Conservation (phyloP, 1,139 yeast species). For the Scheffersomyces insectosa region DNA sequence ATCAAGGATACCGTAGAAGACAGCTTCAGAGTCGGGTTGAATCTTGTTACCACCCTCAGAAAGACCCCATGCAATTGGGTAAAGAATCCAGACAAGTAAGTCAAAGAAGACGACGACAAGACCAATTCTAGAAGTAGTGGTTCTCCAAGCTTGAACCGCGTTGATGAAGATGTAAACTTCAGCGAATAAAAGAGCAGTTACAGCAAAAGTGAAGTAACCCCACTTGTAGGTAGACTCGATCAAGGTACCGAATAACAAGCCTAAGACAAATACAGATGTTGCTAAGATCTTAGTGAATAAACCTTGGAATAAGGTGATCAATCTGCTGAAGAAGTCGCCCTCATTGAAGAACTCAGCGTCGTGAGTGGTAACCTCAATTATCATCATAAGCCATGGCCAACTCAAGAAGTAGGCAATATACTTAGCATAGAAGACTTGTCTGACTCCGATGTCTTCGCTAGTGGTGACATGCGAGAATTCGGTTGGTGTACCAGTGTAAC, state of each 20-base stretch:
- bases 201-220: slow-evolving; percentile 57
- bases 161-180: slow-evolving; percentile 26
- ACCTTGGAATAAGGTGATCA: slow-evolving; percentile 23
- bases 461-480: slow-evolving; percentile 57
- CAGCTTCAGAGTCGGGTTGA: slow-evolving; percentile 67
- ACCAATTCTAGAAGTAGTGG: slow-evolving; percentile 11
- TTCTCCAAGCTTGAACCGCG: slow-evolving; percentile 13
- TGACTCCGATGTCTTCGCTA: slow-evolving; percentile 34
- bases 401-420: slow-evolving; percentile 69
- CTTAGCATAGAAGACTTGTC: slow-evolving; percentile 68
- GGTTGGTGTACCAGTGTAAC: slow-evolving; percentile 55
- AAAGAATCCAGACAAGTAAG: slow-evolving; percentile 45
- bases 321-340: slow-evolving; percentile 22
- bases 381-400: slow-evolving; percentile 54
- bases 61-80: slow-evolving; percentile 63
- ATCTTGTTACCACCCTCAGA: slow-evolving; percentile 69
- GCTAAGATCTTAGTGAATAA: slow-evolving; percentile 38
- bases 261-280: slow-evolving; percentile 52
- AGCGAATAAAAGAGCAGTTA: slow-evolving; percentile 39
- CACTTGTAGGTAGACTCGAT: slow-evolving; percentile 62
- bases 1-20: slow-evolving; percentile 64
- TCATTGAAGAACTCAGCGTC: slow-evolving; percentile 35
- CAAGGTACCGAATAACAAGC: slow-evolving; percentile 54
- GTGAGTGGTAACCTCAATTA: slow-evolving; percentile 47
- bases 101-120: slow-evolving; percentile 29